Evolutionary conservation across 2,329 filamentous ascomycete species (phyloP).

Genomic region (Atkinsonella texensis): DNA sequence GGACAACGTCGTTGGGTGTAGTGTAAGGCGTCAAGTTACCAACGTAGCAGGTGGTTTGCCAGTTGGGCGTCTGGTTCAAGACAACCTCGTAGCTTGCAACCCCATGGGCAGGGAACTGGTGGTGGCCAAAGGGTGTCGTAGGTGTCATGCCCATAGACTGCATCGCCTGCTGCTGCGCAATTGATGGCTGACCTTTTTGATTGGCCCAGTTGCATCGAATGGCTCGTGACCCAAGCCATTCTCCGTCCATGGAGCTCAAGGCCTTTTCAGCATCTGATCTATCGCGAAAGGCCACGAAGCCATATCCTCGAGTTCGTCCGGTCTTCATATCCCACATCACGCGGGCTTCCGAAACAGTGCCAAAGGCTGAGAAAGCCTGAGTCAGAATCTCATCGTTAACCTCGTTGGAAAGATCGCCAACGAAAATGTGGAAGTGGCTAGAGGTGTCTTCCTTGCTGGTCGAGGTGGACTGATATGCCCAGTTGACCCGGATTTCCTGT

Average conservation of each 20-base stretch:
- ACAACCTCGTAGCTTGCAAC: slow-evolving; percentile 98
- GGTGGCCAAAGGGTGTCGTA: slow-evolving; percentile 89
- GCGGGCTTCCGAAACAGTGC: slow-evolving; percentile 88
- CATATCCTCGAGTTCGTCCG: slow-evolving; percentile 90
- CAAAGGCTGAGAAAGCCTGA: slow-evolving; percentile 93
- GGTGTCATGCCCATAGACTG: slow-evolving; percentile 96
- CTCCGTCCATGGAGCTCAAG: slow-evolving; percentile 93
- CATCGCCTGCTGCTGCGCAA: slow-evolving; percentile 96
- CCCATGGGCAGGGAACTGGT: slow-evolving; percentile 95
- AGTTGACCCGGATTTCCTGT: slow-evolving; percentile 97
- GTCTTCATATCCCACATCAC: slow-evolving; percentile 99
- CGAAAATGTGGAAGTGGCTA: slow-evolving; percentile 97
- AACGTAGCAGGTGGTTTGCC: slow-evolving; percentile 98
- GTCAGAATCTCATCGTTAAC: slow-evolving; percentile 93
- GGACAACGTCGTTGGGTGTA: slow-evolving; percentile 91
- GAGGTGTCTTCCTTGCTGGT: slow-evolving; percentile 94
- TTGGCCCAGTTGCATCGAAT: slow-evolving; percentile 99
- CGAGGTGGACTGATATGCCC: slow-evolving; percentile 97
- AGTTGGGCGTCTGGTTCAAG: slow-evolving; percentile 83
- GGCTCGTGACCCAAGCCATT: slow-evolving; percentile 95
- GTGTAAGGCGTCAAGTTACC: slow-evolving; percentile 97
- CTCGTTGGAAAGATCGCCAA: slow-evolving; percentile 94
- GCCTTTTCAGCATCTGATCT: slow-evolving; percentile 91
- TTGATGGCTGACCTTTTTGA: slow-evolving; percentile 98
- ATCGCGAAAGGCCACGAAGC: slow-evolving; percentile 95